These are phyloP conservation scores for Agrocybe pediades DNA, from an alignment of 768 basidiomycete species.

Conservation along the genomic window DNA sequence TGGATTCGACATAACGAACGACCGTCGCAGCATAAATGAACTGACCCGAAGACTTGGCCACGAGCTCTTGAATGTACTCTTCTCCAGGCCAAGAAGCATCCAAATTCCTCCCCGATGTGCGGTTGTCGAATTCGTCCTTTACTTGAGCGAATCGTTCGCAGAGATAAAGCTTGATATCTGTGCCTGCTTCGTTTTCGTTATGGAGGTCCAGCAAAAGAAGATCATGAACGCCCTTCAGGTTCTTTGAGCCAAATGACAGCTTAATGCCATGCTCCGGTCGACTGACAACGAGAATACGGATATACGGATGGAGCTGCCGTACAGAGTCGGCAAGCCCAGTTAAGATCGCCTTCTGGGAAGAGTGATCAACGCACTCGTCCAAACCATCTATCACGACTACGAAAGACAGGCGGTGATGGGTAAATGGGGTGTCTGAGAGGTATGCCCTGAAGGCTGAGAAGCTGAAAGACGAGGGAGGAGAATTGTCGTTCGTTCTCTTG, in stretches of 20 bases:
- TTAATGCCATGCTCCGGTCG: conserved; percentile 8
- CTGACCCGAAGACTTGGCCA: no score
- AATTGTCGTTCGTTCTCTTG: neutral
- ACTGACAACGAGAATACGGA: neutral
- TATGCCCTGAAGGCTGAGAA: neutral
- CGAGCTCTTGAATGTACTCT: neutral
- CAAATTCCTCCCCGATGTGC: conserved; percentile 8
- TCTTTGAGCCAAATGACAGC: conserved; percentile 2
- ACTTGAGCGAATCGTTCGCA: no score
- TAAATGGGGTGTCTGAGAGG: neutral
- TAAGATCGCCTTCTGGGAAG: neutral
- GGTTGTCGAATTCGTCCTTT: no score
- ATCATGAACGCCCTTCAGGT: neutral
- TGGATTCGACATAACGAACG: no score
- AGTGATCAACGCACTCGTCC: neutral
- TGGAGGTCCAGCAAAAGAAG: no score
- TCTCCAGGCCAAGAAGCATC: conserved; percentile 7
- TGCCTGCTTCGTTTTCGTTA: no score
- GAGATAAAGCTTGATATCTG: no score
- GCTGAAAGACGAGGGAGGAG: neutral
- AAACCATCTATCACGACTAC: neutral
- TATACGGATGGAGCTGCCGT: neutral
- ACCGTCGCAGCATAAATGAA: no score
- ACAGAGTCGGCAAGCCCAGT: neutral
- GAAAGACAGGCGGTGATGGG: neutral